Evolutionary conservation across 208 protist genomes (phyloP), one percentile per base, ranked within the genome.

Genomic region (Tritrichomonas foetus): DNA sequence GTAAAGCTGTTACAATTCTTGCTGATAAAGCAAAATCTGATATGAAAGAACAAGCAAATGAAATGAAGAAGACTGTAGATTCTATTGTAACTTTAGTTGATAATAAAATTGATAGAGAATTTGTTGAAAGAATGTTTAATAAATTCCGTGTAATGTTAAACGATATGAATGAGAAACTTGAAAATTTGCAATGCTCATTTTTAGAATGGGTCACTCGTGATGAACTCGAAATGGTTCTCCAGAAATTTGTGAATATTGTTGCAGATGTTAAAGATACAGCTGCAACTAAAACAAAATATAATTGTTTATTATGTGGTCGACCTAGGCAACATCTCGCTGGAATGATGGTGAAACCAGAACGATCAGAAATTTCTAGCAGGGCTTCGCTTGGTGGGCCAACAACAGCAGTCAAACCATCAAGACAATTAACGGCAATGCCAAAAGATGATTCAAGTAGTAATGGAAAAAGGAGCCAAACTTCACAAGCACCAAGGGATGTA

Each of bases 71-170:
- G 53, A 22, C 53, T 22, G 16, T 61, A 22, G 53, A 61, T 16
- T 16, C 5, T 22, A 16, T 61, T 61, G 16, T 61, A 22, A 22
- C 53, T 22, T 16, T 78, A 3, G 30, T 78, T 13, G 69, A 78
- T 36, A 44, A 44, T 44, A 78, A 78, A 78, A 36, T 78, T 33
- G 69, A 78, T 36, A 33, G 69, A 44, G 69, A 78, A 13, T 78
- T 78, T 44, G 69, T 78, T 36, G 69, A 78, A 36, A 78, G 30
- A 44, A 78, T 78, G 69, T 78, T 78, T 36, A 78, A 78, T 36
- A 78, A 78, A 33, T 78, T 78, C 33, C 25, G 69, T 16, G 69
- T 78, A 36, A 78, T 78, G 69, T 41, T 78, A 13, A 36, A 36
- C 2, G 36, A 25, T 13, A 41, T 78, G 30, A 78, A 78, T 36